These are phyloP conservation scores for Boletus vinaceobasis DNA, from an alignment of 768 basidiomycete species.

Conservation along the genomic window DNA sequence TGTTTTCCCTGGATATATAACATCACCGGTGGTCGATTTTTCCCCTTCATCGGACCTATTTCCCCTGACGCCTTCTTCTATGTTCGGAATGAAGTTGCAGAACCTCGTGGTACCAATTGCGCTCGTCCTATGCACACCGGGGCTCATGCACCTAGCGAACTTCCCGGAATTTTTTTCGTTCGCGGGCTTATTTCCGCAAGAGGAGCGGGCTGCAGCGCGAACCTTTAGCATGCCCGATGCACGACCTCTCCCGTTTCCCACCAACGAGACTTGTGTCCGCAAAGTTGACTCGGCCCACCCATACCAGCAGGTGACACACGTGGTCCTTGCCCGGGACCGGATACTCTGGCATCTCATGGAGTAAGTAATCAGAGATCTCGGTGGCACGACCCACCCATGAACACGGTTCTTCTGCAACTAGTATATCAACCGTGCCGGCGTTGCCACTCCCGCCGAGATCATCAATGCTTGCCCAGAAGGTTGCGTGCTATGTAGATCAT, in stretches of 20 bases:
- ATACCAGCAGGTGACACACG: constrained; percentile 21
- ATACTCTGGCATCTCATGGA: constrained; percentile 25
- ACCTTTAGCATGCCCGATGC: constrained; percentile 22
- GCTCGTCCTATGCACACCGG: constrained; percentile 6
- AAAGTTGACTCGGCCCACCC: constrained; percentile 21
- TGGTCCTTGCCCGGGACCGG: constrained; percentile 24
- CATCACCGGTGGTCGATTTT: background rate
- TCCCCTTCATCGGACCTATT: background rate
- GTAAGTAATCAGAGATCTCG: constrained; percentile 8
- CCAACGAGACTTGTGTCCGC: constrained; percentile 20
- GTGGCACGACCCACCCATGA: background rate
- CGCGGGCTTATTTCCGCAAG: constrained; percentile 14
- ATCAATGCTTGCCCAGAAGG: constrained; percentile 17
- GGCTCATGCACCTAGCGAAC: constrained; percentile 10
- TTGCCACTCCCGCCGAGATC: constrained; percentile 21
- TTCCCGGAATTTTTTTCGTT: constrained; percentile 22
- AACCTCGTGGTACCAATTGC: background rate
- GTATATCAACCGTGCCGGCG: constrained; percentile 21
- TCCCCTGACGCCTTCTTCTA: background rate
- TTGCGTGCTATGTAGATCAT: background rate
- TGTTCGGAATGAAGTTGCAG: constrained; percentile 9
- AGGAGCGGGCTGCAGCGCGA: constrained; percentile 12
- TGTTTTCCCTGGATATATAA: background rate
- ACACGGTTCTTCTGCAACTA: background rate
- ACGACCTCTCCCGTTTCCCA: constrained; percentile 20